Percentiles rank a stretch among this genome's conserved stretches.
phyloP scores from a whole-genome alignment of 2,329 filamentous ascomycete genomes.

The Alternaria gansuensis region DNA sequence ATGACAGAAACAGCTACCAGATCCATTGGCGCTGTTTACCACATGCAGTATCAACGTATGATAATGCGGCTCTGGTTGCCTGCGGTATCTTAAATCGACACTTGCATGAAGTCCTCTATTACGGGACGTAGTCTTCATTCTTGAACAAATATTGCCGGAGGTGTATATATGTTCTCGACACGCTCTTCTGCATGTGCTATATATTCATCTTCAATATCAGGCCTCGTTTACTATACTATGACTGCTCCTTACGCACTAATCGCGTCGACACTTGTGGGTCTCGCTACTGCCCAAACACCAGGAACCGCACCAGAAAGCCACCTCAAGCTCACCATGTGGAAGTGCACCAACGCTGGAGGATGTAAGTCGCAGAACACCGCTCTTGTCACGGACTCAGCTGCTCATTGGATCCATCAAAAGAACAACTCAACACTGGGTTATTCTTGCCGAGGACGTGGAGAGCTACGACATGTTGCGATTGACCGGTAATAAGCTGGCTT shows the following conservation, averaged over 20 bases:
- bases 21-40: neutral
- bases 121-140: neutral
- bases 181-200: neutral
- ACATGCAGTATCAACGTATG: neutral
- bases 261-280: slow-evolving; percentile 37
- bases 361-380: slow-evolving; percentile 60
- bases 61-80: slow-evolving; percentile 21
- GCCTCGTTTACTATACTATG: neutral
- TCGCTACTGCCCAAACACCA: slow-evolving; percentile 44
- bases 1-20: slow-evolving; percentile 3
- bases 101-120: neutral
- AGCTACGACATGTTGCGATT: slow-evolving; percentile 73
- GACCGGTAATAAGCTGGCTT: slow-evolving; percentile 74
- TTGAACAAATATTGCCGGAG: neutral
- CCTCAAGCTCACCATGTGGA: slow-evolving; percentile 62
- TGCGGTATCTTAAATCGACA: slow-evolving; percentile 4
- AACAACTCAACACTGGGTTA: slow-evolving; percentile 48
- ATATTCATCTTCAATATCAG: neutral
- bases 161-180: slow-evolving; percentile 1
- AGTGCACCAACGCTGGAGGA: slow-evolving; percentile 61
- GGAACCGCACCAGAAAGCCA: slow-evolving; percentile 57
- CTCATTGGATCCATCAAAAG: slow-evolving; percentile 58
- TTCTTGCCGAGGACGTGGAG: slow-evolving; percentile 66
- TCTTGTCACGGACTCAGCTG: slow-evolving; percentile 61
- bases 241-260: slow-evolving; percentile 42